phyloP scores from a whole-genome alignment of 2,329 filamentous ascomycete species.

The Fusarium luffae region DNA sequence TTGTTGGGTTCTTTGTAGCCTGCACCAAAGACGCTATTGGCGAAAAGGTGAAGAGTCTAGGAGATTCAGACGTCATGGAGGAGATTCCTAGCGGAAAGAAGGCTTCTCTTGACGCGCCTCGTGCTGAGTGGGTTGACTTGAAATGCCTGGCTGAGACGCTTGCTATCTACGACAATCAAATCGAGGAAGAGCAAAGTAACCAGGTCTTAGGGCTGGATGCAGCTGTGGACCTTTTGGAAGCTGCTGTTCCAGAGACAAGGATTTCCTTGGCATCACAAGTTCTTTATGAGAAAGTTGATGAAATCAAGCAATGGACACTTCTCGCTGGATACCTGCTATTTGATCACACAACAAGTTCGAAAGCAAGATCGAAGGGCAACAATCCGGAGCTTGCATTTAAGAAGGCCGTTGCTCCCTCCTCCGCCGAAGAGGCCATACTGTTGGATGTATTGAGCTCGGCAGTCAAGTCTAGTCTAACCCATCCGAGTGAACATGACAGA shows the following conservation, averaged over 20 bases:
- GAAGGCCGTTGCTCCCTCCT: slow-evolving; percentile 76
- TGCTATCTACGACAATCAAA: slow-evolving; percentile 80
- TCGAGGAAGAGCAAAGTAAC: slow-evolving; percentile 66
- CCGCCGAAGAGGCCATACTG: slow-evolving; percentile 84
- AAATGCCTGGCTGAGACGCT: slow-evolving; percentile 91
- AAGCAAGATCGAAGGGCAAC: slow-evolving; percentile 62
- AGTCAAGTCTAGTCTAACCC: slow-evolving; percentile 78
- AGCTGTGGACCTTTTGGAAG: slow-evolving; percentile 68
- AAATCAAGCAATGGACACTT: slow-evolving; percentile 87
- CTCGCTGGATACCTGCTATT: slow-evolving; percentile 91
- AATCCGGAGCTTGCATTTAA: slow-evolving; percentile 72
- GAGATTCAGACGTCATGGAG: slow-evolving; percentile 79
- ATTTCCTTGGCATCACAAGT: slow-evolving; percentile 88
- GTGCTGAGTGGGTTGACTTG: slow-evolving; percentile 87
- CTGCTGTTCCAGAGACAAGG: slow-evolving; percentile 77
- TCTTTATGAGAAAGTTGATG: slow-evolving; percentile 82
- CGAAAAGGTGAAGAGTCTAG: slow-evolving; percentile 83
- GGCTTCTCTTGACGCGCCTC: slow-evolving; percentile 81
- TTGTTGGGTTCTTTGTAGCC: slow-evolving; percentile 89
- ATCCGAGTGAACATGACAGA: slow-evolving; percentile 73
- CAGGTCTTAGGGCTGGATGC: slow-evolving; percentile 60
- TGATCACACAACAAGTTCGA: slow-evolving; percentile 80
- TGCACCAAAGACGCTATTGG: slow-evolving; percentile 86
- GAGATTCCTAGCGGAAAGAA: slow-evolving; percentile 76
- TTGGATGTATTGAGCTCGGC: slow-evolving; percentile 87